phyloP scores from a whole-genome alignment of 2,329 filamentous ascomycete species.

The Onygenales sp. region DNA sequence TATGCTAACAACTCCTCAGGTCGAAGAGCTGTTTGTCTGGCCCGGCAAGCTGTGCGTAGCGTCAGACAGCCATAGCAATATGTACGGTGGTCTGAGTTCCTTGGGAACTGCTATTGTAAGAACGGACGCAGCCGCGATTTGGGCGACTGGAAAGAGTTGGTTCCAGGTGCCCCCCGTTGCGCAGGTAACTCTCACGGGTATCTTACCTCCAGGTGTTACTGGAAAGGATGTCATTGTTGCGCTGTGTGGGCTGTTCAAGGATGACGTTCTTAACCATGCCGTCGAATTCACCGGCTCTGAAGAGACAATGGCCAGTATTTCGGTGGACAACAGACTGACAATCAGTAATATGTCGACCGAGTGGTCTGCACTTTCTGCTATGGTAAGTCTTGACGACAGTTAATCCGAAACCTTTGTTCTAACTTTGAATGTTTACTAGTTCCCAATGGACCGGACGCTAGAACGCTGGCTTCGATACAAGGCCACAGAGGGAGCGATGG shows the following conservation, averaged over 20 bases:
- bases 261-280: slow-evolving; percentile 82
- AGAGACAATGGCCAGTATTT: slow-evolving; percentile 63
- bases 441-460: slow-evolving; percentile 68
- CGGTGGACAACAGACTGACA: slow-evolving; percentile 63
- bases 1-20: slow-evolving; percentile 17
- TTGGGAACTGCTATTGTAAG: slow-evolving; percentile 75
- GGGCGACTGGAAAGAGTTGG: slow-evolving; percentile 76
- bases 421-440: slow-evolving; percentile 25
- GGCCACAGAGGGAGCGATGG: slow-evolving; percentile 60
- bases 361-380: slow-evolving; percentile 62
- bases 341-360: slow-evolving; percentile 70
- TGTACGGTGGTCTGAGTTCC: slow-evolving; percentile 71
- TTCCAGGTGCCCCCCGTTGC: slow-evolving; percentile 81
- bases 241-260: slow-evolving; percentile 74
- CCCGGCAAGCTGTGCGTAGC: slow-evolving; percentile 76
- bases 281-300: slow-evolving; percentile 80
- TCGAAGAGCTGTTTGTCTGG: slow-evolving; percentile 78
- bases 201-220: slow-evolving; percentile 67
- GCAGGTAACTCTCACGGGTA: slow-evolving; percentile 66
- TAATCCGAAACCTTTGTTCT: too few relatives aligned
- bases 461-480: slow-evolving; percentile 66
- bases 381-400: slow-evolving; percentile 20
- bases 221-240: slow-evolving; percentile 94
- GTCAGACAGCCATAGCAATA: slow-evolving; percentile 60
- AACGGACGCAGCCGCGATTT: slow-evolving; percentile 79